Evolutionary conservation across 306 rosid species (phyloP), one percentile per base, ranked within the genome.

Genomic region (Calophaca sinica): DNA sequence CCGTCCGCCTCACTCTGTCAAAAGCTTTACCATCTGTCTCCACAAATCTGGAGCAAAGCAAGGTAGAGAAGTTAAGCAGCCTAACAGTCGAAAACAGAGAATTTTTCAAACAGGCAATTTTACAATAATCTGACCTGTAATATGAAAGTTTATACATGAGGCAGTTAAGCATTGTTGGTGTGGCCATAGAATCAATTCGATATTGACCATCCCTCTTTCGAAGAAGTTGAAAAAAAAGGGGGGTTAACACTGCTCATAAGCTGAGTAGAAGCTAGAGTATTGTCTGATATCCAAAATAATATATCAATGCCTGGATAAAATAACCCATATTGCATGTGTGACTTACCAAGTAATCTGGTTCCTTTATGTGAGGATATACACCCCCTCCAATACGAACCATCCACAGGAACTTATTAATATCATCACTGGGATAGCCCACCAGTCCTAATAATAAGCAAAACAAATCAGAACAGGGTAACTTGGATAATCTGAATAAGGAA

Each of bases 371-470:
- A 79, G 99, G 99, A 83, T 92, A 96, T 74, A 96, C 99, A 57
- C 99, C 99, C 44, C 99, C 99, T 76, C 99, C 99, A 7, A 96
- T 96, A 2, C 99, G 98, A 70, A 96, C 99, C 99, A 96, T 96
- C 99, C 99, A 96, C 73, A 96, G 82, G 88, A 96, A 96, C 89
- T 96, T 96, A 33, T 96, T 96, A 72, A 96, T 96, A 79, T 96
- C 99, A 65, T 96, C 99, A 79, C 99, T 96, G 14, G 99, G 92
- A 84, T 92, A 96, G 70, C 99, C 99, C 76, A 96, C 99, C 76
- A 96, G 82, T 84, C 99, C 99, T 96, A 80, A 74, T 15, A 76
- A 77, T 7, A 79, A 68, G 79, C 50, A 78, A 13, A 74, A 63
- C 68, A 45, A 20, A 68, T 84, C 57, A 81, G 88, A 81, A 59